Evolutionary conservation across 805 yeast species (phyloP).

Genomic region (Wickerhamiella nectarea): DNA sequence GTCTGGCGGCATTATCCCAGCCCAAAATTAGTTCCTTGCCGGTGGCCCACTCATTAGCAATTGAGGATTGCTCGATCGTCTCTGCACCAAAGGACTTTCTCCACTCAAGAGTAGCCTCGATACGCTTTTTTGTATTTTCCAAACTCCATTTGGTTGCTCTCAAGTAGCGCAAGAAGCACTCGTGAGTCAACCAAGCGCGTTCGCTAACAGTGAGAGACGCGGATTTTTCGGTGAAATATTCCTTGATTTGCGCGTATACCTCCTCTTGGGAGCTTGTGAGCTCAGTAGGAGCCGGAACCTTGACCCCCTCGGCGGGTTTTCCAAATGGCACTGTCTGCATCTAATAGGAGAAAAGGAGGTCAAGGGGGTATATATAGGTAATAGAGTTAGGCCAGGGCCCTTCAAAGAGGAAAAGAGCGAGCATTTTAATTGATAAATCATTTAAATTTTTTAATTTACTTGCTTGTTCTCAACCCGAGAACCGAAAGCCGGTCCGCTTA

Average conservation of each 20-base stretch:
- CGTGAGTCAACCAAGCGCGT: constrained; percentile 85
- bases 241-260: constrained; percentile 49
- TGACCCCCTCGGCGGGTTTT: constrained; percentile 36
- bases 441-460: not conserved
- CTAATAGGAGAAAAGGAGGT: too few relatives aligned
- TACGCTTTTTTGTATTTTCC: constrained; percentile 55
- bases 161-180: constrained; percentile 77
- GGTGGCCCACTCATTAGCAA: constrained; percentile 59
- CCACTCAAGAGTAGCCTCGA: constrained; percentile 76
- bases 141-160: constrained; percentile 89
- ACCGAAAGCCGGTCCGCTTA: not conserved
- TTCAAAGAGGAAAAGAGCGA: not conserved
- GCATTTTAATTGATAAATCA: not conserved
- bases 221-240: constrained; percentile 39
- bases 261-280: constrained; percentile 42
- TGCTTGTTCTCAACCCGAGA: too few relatives aligned
- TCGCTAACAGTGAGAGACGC: constrained; percentile 37
- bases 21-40: constrained; percentile 92
- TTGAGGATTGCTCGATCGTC: constrained; percentile 24
- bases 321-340: constrained; percentile 36
- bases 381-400: too few relatives aligned
- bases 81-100: constrained; percentile 80
- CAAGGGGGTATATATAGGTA: too few relatives aligned
- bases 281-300: constrained; percentile 36
- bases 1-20: constrained; percentile 77